Percentiles rank a stretch among this genome's conserved stretches.
phyloP scores from a whole-genome alignment of 2,329 filamentous ascomycete genomes.

The Alternaria consortialis region DNA sequence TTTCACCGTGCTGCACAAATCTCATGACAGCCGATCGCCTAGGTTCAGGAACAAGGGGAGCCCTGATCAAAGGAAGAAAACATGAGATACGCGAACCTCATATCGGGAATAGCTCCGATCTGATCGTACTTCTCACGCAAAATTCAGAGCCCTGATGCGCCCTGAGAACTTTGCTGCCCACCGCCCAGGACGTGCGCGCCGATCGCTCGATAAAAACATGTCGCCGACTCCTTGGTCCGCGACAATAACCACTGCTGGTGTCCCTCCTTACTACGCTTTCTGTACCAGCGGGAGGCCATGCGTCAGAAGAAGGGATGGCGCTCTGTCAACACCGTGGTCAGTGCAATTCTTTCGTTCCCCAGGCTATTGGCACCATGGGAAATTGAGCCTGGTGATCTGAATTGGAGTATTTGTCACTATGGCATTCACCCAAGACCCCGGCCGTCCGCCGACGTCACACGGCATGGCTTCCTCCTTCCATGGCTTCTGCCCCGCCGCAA shows the following conservation, averaged over 20 bases:
- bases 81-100: slow-evolving; percentile 24
- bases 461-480: slow-evolving; percentile 5
- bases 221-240: slow-evolving; percentile 10
- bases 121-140: slow-evolving; percentile 10
- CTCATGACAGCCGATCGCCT: slow-evolving; percentile 5
- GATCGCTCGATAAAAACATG: slow-evolving; percentile 12
- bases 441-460: slow-evolving; percentile 18
- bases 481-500: slow-evolving; percentile 13
- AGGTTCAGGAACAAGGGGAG: slow-evolving; percentile 5
- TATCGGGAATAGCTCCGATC: slow-evolving; percentile 24
- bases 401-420: slow-evolving; percentile 16
- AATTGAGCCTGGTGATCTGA: not conserved
- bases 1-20: slow-evolving; percentile 12
- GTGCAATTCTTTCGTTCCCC: not conserved
- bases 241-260: not conserved
- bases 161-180: slow-evolving; percentile 6
- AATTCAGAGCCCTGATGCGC: slow-evolving; percentile 4
- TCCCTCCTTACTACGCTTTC: not conserved
- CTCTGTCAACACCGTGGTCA: not conserved
- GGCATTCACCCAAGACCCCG: slow-evolving; percentile 1
- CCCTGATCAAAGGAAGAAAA: not conserved
- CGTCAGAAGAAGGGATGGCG: not conserved
- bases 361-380: slow-evolving; percentile 7
- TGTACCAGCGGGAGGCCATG: not conserved
- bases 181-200: slow-evolving; percentile 2